Percentiles rank a stretch among this genome's conserved stretches.
Evolutionary conservation across 2,329 filamentous ascomycete species (phyloP).

Genomic region (Cryphonectria radicalis): DNA sequence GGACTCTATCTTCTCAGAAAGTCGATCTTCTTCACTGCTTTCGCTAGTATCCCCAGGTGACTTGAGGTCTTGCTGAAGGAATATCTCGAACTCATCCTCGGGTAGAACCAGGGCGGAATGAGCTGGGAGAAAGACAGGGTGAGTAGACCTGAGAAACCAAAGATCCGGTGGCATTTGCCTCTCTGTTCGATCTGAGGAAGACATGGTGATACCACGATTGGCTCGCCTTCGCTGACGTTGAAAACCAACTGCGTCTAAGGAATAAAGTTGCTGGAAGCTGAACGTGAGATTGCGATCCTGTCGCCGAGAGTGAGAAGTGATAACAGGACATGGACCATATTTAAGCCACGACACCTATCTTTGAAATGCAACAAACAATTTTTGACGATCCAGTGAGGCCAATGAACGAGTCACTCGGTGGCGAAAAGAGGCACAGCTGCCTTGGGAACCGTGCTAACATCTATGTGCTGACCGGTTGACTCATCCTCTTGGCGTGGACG

Average conservation of each 20-base stretch:
- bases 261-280: neutral
- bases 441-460: neutral
- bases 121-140: constrained; percentile 44
- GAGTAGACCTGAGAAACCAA: constrained; percentile 46
- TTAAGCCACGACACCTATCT: neutral
- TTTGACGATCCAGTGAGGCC: neutral
- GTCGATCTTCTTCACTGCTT: constrained; percentile 12
- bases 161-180: constrained; percentile 24
- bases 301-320: neutral
- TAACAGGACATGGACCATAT: neutral
- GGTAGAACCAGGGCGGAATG: constrained; percentile 42
- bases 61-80: constrained; percentile 37
- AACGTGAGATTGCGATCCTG: neutral
- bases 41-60: neutral
- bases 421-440: constrained; percentile 12
- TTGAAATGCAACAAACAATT: neutral
- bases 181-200: constrained; percentile 1
- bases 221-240: neutral
- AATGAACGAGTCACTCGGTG: neutral
- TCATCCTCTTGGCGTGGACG: neutral
- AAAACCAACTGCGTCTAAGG: neutral
- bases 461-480: constrained; percentile 11
- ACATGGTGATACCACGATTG: constrained; percentile 6
- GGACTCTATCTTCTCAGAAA: constrained; percentile 1
- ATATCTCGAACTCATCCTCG: constrained; percentile 40